Evolutionary conservation across 2,329 filamentous ascomycete species (phyloP).

Genomic region (Neonectria ditissima): DNA sequence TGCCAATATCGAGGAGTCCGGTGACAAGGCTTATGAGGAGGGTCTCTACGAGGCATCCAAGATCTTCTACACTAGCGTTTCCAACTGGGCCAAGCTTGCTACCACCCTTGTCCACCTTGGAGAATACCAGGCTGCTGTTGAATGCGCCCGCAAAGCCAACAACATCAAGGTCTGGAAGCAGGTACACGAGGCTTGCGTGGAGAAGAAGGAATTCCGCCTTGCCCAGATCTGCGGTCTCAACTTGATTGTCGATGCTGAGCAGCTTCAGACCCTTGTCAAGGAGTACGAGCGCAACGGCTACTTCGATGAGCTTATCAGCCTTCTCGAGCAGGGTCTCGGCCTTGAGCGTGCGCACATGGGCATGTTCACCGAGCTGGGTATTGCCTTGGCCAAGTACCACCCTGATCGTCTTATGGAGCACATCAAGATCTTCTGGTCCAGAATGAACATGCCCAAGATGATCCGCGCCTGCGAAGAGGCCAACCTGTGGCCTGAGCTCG

Average conservation of each 20-base stretch:
- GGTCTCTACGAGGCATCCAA: constrained; percentile 96
- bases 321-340: constrained; percentile 94
- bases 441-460: constrained; percentile 98
- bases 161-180: constrained; percentile 99
- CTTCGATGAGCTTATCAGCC: constrained; percentile 95
- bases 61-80: constrained; percentile 98
- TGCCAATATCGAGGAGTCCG: constrained; percentile 94
- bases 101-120: constrained; percentile 97
- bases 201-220: constrained; percentile 98
- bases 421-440: constrained; percentile 96
- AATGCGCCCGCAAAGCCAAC: constrained; percentile 98
- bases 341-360: constrained; percentile 95
- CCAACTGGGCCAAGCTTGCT: constrained; percentile 99
- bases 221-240: constrained; percentile 99
- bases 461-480: constrained; percentile 94
- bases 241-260: constrained; percentile 96
- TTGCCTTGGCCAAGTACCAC: constrained; percentile 93
- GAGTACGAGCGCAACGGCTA: constrained; percentile 98
- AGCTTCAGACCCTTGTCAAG: constrained; percentile 90
- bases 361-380: constrained; percentile 94
- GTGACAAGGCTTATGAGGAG: constrained; percentile 97
- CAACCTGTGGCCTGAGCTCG: constrained; percentile 95
- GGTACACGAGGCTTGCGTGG: constrained; percentile 94
- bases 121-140: constrained; percentile 97
- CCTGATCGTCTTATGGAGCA: constrained; percentile 98